Evolutionary conservation across 106 monocot genomes (phyloP).

Genomic region (Allium cepa): DNA sequence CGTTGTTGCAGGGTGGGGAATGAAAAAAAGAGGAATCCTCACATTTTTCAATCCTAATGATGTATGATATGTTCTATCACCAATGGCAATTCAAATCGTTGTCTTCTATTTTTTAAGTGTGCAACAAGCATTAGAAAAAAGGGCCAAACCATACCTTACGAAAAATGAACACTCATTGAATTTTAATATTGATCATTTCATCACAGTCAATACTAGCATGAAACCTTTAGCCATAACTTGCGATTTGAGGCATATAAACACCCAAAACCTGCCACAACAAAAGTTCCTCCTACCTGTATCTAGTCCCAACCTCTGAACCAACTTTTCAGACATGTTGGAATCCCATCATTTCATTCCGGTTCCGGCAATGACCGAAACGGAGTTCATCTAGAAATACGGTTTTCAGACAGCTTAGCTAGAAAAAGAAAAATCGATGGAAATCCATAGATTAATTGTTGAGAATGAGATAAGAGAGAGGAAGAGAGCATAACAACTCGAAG

Average conservation of each 20-base stretch:
- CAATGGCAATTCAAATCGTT: slow-evolving; percentile 20
- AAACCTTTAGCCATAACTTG: slow-evolving; percentile 46
- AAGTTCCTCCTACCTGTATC: slow-evolving; percentile 18
- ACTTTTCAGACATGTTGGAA: too few species aligned
- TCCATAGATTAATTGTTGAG: too few species aligned
- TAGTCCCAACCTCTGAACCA: slow-evolving; percentile 42
- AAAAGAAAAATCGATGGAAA: too few species aligned
- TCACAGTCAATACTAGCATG: slow-evolving; percentile 45
- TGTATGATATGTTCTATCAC: not conserved
- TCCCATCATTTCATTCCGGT: too few species aligned
- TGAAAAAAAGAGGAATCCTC: too few species aligned
- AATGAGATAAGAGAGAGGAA: too few species aligned
- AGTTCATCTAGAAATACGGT: too few species aligned
- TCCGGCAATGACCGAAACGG: too few species aligned
- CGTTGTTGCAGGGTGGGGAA: too few species aligned
- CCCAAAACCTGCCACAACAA: slow-evolving; percentile 48
- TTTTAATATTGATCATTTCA: slow-evolving; percentile 23
- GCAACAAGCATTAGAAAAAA: slow-evolving; percentile 63
- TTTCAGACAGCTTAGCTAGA: too few species aligned
- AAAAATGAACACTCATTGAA: slow-evolving; percentile 60
- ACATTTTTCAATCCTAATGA: too few species aligned
- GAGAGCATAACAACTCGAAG: too few species aligned
- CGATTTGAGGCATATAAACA: slow-evolving; percentile 93
- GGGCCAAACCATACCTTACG: slow-evolving; percentile 68
- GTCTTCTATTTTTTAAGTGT: slow-evolving; percentile 56